Conservation (phyloP, 345 rosid species). For the Linum usitatissimum region DNA sequence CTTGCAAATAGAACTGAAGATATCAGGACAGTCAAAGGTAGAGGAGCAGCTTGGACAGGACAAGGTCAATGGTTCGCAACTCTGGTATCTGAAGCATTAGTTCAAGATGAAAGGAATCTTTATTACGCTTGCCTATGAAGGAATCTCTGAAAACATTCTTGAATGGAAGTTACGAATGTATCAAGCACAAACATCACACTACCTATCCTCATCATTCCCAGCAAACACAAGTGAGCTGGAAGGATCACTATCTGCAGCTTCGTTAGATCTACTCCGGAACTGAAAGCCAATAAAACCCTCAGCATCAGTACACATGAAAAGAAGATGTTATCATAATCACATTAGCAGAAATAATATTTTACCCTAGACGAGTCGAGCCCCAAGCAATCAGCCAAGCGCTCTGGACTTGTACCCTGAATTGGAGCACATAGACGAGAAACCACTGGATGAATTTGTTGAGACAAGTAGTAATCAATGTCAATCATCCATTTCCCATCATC, state of each 20-base stretch:
- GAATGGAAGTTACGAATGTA: not conserved
- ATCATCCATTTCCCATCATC: conserved; percentile 81
- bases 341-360: conserved; percentile 8
- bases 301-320: conserved; percentile 5
- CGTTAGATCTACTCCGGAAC: conserved; percentile 62
- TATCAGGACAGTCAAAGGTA: conserved; percentile 59
- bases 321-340: not conserved
- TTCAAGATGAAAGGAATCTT: not conserved
- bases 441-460: conserved; percentile 98
- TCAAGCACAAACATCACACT: conserved; percentile 13
- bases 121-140: not conserved
- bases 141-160: not conserved
- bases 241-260: conserved; percentile 35
- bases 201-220: conserved; percentile 73
- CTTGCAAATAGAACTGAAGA: conserved; percentile 43
- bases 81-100: conserved; percentile 44
- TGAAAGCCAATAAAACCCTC: conserved; percentile 17
- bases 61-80: conserved; percentile 67
- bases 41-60: conserved; percentile 81
- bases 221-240: conserved; percentile 50
- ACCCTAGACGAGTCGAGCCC: conserved; percentile 98
- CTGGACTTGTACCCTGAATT: conserved; percentile 95
- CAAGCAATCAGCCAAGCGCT: conserved; percentile 84
- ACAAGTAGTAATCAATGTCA: conserved; percentile 88
- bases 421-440: conserved; percentile 90